phyloP scores from a whole-genome alignment of 768 basidiomycete species.

The Xerocomus spinulosus region DNA sequence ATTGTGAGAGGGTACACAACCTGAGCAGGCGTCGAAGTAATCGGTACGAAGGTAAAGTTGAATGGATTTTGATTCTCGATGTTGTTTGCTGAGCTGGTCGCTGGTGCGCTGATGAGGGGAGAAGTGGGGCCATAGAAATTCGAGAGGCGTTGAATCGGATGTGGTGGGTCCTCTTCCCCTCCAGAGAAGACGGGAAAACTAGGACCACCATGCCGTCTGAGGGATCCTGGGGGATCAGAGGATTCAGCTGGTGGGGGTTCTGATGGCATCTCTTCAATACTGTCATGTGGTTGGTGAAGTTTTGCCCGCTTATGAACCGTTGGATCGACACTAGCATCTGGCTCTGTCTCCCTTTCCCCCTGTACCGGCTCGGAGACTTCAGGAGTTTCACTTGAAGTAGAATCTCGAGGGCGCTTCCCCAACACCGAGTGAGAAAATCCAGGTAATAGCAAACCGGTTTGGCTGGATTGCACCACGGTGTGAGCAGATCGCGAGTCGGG shows the following conservation, averaged over 20 bases:
- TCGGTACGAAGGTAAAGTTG: conserved; percentile 47
- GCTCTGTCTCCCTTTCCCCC: conserved; percentile 38
- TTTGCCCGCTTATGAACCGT: conserved; percentile 54
- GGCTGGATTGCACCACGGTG: conserved; percentile 11
- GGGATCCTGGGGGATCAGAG: conserved; percentile 10
- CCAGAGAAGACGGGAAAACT: conserved; percentile 50
- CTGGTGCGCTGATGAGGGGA: conserved; percentile 30
- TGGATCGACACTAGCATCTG: conserved; percentile 36
- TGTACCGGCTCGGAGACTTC: conserved; percentile 41
- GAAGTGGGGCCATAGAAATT: conserved; percentile 45
- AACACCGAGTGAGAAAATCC: conserved; percentile 45
- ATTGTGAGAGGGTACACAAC: conserved; percentile 35
- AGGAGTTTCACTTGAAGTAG: conserved; percentile 39
- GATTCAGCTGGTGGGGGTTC: conserved; percentile 15
- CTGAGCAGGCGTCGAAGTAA: conserved; percentile 50
- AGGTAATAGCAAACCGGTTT: conserved; percentile 24
- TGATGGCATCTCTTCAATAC: conserved; percentile 9
- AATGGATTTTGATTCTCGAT: conserved; percentile 54
- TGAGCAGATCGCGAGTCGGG: conserved; percentile 6
- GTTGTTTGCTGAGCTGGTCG: conserved; percentile 46
- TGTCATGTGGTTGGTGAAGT: conserved; percentile 26
- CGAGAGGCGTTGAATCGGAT: conserved; percentile 49
- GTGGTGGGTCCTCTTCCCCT: conserved; percentile 40
- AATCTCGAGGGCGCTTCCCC: conserved; percentile 64
- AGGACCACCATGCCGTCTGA: conserved; percentile 29